phyloP scores from a whole-genome alignment of 805 yeast genomes.

The Ogataea wickerhamii region DNA sequence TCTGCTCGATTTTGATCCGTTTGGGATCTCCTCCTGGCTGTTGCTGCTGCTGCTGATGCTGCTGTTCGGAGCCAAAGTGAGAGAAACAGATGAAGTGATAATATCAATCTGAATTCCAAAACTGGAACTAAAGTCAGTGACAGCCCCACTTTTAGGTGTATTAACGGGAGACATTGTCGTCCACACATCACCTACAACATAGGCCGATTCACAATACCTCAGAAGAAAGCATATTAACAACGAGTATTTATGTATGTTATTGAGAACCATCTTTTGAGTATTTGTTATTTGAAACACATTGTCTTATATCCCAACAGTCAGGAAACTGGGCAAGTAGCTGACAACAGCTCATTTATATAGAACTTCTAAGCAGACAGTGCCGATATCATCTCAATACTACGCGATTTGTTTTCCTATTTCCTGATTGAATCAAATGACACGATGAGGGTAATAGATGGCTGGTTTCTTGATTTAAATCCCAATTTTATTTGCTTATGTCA shows the following conservation, averaged over 20 bases:
- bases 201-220: too few species aligned
- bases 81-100: constrained; percentile 35
- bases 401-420: background rate
- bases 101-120: constrained; percentile 71
- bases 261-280: background rate
- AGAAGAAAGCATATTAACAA: background rate
- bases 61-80: constrained; percentile 23
- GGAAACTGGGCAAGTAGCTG: background rate
- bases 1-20: too few species aligned
- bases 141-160: constrained; percentile 48
- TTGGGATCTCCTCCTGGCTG: too few species aligned
- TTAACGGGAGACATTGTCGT: constrained; percentile 60
- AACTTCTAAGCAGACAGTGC: background rate
- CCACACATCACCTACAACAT: constrained; percentile 58
- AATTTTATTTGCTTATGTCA: background rate
- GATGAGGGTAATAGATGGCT: constrained; percentile 7
- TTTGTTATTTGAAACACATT: too few species aligned
- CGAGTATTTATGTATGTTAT: background rate
- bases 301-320: background rate
- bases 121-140: constrained; percentile 49
- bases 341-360: background rate
- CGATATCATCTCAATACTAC: background rate
- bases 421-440: background rate
- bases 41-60: background rate
- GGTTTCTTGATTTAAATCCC: constrained; percentile 6